Evolutionary conservation across 306 rosid genomes (phyloP).

Genomic region (Vigna hirtella): DNA sequence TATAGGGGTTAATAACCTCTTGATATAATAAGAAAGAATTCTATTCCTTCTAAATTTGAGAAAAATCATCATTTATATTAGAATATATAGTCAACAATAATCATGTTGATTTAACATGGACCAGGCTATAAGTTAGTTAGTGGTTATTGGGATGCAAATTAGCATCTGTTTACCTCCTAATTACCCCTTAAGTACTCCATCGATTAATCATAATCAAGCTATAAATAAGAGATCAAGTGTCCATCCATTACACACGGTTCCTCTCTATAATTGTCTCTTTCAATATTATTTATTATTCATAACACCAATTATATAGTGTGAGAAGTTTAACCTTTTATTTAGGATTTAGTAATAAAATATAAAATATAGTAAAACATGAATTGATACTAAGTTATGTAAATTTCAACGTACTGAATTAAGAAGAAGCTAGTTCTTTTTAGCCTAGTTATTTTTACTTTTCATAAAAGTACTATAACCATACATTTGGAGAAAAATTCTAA

Average conservation of each 20-base stretch:
- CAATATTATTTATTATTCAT: too few relatives aligned
- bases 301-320: neutral
- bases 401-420: neutral
- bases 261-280: too few relatives aligned
- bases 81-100: neutral
- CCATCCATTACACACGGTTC: neutral
- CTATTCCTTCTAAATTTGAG: too few relatives aligned
- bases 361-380: neutral
- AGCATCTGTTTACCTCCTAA: slow-evolving; percentile 3
- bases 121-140: slow-evolving; percentile 1
- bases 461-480: neutral
- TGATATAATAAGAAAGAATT: too few relatives aligned
- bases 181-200: neutral
- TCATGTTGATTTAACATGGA: neutral
- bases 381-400: neutral
- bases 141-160: neutral
- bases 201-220: neutral
- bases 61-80: neutral
- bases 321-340: neutral
- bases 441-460: too few relatives aligned
- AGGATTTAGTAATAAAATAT: neutral
- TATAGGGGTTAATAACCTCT: too few relatives aligned
- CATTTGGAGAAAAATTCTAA: neutral
- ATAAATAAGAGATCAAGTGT: neutral
- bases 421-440: too few relatives aligned